These are phyloP conservation scores for Avicennia marina DNA, from an alignment of 257 asterid genomes.

Conservation along the genomic window DNA sequence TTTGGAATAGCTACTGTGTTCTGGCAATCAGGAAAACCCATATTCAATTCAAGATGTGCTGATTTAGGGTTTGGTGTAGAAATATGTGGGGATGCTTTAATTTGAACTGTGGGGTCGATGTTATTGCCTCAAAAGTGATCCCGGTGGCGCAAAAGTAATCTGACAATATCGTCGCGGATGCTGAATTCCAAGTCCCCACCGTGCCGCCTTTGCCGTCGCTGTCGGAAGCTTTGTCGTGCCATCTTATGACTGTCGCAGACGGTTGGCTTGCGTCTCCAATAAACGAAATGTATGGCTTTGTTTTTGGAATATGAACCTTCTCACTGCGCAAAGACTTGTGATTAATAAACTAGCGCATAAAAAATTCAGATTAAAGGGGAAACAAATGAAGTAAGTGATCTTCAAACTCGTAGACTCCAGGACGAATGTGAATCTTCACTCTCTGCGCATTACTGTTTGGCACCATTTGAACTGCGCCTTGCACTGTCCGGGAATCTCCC, in stretches of 20 bases:
- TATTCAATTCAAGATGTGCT: not conserved
- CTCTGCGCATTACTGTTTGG: too few relatives aligned
- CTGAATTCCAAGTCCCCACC: constrained; percentile 47
- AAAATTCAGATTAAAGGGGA: too few relatives aligned
- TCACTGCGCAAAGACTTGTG: too few relatives aligned
- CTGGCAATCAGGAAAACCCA: constrained; percentile 21
- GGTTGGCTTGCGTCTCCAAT: constrained; percentile 38
- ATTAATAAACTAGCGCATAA: too few relatives aligned
- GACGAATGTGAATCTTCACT: too few relatives aligned
- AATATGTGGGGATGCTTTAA: too few relatives aligned
- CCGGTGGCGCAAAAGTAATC: constrained; percentile 58
- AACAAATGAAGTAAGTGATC: too few relatives aligned
- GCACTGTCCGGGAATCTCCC: too few relatives aligned
- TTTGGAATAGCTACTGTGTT: constrained; percentile 33
- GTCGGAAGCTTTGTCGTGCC: constrained; percentile 64
- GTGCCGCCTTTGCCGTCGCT: constrained; percentile 14
- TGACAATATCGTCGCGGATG: constrained; percentile 47
- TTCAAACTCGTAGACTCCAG: too few relatives aligned
- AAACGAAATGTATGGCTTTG: constrained; percentile 56
- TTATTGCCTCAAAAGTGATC: constrained; percentile 57
- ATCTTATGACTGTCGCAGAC: constrained; percentile 35
- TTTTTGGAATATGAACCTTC: constrained; percentile 48
- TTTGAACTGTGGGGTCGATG: too few relatives aligned
- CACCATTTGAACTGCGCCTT: too few relatives aligned
- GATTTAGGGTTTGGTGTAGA: not conserved